phyloP scores from a whole-genome alignment of 164 flowering plant species.

The Sedum album region DNA sequence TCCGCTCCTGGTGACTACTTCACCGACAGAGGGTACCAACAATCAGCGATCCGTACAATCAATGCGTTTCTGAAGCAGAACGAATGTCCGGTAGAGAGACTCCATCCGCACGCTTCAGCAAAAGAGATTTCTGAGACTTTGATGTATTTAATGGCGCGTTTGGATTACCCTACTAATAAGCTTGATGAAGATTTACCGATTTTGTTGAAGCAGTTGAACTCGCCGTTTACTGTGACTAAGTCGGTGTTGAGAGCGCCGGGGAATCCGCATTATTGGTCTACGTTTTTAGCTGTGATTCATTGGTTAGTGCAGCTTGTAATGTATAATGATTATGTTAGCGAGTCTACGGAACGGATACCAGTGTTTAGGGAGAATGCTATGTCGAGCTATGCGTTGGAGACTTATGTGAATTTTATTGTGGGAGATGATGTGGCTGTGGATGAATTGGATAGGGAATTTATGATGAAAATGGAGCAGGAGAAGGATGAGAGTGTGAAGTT shows the following conservation, averaged over 20 bases:
- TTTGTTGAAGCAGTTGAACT: slow-evolving; percentile 42
- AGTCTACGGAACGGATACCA: background rate
- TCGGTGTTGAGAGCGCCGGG: slow-evolving; percentile 57
- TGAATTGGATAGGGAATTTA: slow-evolving; percentile 31
- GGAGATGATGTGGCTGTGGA: slow-evolving; percentile 62
- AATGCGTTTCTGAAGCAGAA: slow-evolving; percentile 55
- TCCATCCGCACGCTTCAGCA: slow-evolving; percentile 45
- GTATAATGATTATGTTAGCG: slow-evolving; percentile 28
- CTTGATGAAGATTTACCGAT: slow-evolving; percentile 16
- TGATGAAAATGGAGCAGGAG: slow-evolving; percentile 15
- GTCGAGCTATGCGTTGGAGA: slow-evolving; percentile 22
- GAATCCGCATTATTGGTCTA: slow-evolving; percentile 77
- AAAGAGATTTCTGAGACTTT: slow-evolving; percentile 55
- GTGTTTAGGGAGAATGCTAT: slow-evolving; percentile 8
- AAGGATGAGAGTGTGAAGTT: slow-evolving; percentile 16
- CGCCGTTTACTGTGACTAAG: slow-evolving; percentile 62
- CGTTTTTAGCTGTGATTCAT: slow-evolving; percentile 49
- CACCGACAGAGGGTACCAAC: slow-evolving; percentile 49
- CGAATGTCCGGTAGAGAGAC: slow-evolving; percentile 33
- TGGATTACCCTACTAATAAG: slow-evolving; percentile 25
- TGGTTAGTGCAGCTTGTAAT: slow-evolving; percentile 73
- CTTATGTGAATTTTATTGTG: slow-evolving; percentile 45
- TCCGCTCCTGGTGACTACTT: slow-evolving; percentile 20
- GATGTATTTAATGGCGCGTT: slow-evolving; percentile 32
- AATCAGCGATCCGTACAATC: slow-evolving; percentile 45